Conservation (phyloP, 2,329 filamentous ascomycete genomes). For the Fonsecaea monophora region DNA sequence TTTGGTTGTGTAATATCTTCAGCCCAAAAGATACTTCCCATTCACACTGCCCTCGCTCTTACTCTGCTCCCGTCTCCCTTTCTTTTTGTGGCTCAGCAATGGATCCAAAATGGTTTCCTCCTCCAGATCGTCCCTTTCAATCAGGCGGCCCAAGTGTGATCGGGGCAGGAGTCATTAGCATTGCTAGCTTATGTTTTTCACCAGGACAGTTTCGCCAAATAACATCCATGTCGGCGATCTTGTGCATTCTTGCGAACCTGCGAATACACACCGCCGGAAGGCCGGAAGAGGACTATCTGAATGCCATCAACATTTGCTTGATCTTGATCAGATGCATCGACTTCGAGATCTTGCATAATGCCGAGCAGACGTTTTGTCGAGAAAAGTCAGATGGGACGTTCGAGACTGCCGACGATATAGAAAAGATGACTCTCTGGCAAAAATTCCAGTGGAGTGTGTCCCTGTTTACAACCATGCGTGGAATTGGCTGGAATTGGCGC, state of each 20-base stretch:
- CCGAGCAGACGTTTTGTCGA: slow-evolving; percentile 27
- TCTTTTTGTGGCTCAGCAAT: slow-evolving; percentile 13
- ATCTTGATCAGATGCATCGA: slow-evolving; percentile 22
- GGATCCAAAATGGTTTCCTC: slow-evolving; percentile 34
- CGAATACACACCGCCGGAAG: slow-evolving; percentile 25
- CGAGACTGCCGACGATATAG: slow-evolving; percentile 24
- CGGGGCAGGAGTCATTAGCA: slow-evolving; percentile 19
- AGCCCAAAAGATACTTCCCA: background rate
- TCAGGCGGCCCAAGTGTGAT: slow-evolving; percentile 1
- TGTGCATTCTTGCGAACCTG: slow-evolving; percentile 25
- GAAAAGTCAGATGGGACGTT: slow-evolving; percentile 22
- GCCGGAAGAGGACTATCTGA: slow-evolving; percentile 30
- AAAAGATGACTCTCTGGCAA: slow-evolving; percentile 30
- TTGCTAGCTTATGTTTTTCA: slow-evolving; percentile 28
- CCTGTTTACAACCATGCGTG: slow-evolving; percentile 63
- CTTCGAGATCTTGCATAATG: slow-evolving; percentile 22
- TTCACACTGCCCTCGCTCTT: background rate
- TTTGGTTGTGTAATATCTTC: background rate
- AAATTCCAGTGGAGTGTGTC: slow-evolving; percentile 62
- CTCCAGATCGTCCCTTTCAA: slow-evolving; percentile 26
- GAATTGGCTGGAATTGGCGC: slow-evolving; percentile 66
- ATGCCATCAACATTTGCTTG: slow-evolving; percentile 29
- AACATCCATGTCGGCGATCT: slow-evolving; percentile 23
- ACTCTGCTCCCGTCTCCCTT: background rate
- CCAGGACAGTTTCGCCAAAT: slow-evolving; percentile 22